Evolutionary conservation across 169 alveolate species (phyloP), one percentile per base, ranked within the genome.

Genomic region (Plasmodium knowlesi): DNA sequence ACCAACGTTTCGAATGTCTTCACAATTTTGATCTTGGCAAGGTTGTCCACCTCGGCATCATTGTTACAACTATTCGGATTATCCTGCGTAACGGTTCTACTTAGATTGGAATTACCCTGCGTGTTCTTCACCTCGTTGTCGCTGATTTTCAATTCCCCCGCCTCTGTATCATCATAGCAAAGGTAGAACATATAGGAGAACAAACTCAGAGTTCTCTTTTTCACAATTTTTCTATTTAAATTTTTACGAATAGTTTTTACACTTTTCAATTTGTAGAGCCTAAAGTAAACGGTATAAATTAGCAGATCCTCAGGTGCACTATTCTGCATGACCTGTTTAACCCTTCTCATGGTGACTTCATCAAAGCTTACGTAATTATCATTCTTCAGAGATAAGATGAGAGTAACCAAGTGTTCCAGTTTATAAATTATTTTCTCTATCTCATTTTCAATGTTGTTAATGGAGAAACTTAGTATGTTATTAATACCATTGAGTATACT

Each of bases 141-240:
- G 28, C 3, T 4, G 8, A 6, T 4, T 1, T 8, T 25, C 19
- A 30, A 5, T 28, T 84, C 70, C 70, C 19, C 28, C 32, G 3
- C 74, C 16, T 39, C 4, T 5, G 28, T 34, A 10, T 89, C 94
- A 28, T 84, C 93, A 54, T 91, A 70, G 30, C 95, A 91, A 25
- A 91, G 72, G 43, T 91, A 91, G 71, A 91, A 91, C 67, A 91
- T 50, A 57, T 81, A 91, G n/a, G 95, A 25, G 57, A 91, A 91
- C n/a, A 91, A 73, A 72, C 54, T 81, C 30, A 91, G 76, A 2
- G 95, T 91, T 43, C 83, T 81, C 22, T 46, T 82, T 22, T 91
- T 91, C 34, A 91, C 72, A 30, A 91, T 91, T 72, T 80, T 91
- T 5, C 22, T 82, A 91, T 22, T 81, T 91, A 91, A 12, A 2